Conservation (phyloP, 2,329 filamentous ascomycete species). For the Trichoderma atrobrunneum region DNA sequence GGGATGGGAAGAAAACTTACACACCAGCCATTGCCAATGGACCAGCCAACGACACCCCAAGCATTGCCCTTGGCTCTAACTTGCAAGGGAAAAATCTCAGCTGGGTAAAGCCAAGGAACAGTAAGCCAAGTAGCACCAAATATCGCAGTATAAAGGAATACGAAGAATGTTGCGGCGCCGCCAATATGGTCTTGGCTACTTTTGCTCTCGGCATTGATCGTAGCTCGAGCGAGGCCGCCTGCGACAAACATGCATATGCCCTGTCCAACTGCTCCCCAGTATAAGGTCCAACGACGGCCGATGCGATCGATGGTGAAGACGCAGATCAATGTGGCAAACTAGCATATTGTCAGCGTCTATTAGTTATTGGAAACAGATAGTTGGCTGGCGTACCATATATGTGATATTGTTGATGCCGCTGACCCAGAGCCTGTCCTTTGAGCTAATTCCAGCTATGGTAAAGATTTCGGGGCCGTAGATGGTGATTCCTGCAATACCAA, state of each 20-base stretch:
- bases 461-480: constrained; percentile 60
- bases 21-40: constrained; percentile 67
- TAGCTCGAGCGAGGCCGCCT: constrained; percentile 56
- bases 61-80: constrained; percentile 72
- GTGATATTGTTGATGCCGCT: constrained; percentile 52
- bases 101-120: constrained; percentile 62
- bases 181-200: constrained; percentile 50
- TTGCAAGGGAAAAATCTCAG: constrained; percentile 71
- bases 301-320: constrained; percentile 69
- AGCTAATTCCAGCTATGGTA: constrained; percentile 62
- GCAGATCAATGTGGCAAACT: constrained; percentile 62
- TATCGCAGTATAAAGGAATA: constrained; percentile 54
- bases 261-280: constrained; percentile 64
- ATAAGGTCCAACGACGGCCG: constrained; percentile 65
- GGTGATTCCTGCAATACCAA: constrained; percentile 67
- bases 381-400: constrained; percentile 39
- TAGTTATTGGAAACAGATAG: background rate
- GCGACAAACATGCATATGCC: constrained; percentile 66
- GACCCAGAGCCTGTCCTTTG: constrained; percentile 61
- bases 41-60: constrained; percentile 74
- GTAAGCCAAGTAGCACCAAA: constrained; percentile 48
- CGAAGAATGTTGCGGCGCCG: constrained; percentile 65
- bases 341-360: background rate
- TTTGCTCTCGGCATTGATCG: constrained; percentile 43
- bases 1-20: constrained; percentile 20